A percentile compares a stretch with the other conserved stretches of the same genome.
These are phyloP conservation scores for Ophiostoma quercus DNA, from an alignment of 2,329 filamentous ascomycete genomes.

Conservation along the genomic window DNA sequence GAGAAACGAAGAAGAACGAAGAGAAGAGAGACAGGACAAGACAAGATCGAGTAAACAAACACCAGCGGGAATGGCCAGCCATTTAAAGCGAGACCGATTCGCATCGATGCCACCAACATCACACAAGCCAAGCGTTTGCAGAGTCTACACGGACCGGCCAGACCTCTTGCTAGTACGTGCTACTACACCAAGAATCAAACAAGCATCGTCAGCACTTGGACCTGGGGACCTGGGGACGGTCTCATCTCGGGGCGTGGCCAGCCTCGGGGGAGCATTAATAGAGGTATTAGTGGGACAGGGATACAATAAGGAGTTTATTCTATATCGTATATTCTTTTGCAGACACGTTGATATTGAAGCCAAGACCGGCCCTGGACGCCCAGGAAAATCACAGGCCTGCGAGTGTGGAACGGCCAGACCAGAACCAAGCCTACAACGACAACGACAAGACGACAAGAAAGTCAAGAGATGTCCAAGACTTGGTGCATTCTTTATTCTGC, in stretches of 20 bases:
- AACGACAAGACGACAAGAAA: neutral
- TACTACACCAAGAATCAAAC: neutral
- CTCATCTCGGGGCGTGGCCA: neutral
- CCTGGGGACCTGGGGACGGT: neutral
- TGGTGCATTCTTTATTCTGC: neutral
- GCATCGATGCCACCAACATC: neutral
- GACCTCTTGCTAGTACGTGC: too few relatives aligned
- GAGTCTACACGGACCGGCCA: too few relatives aligned
- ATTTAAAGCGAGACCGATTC: slow-evolving; percentile 1
- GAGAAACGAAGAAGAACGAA: neutral
- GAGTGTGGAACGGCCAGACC: too few relatives aligned
- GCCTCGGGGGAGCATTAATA: neutral
- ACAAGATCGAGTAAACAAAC: slow-evolving; percentile 1
- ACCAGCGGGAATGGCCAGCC: neutral
- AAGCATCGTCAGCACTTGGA: neutral
- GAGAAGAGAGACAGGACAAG: neutral
- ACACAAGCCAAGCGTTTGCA: too few relatives aligned
- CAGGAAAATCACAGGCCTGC: neutral
- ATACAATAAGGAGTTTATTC: neutral
- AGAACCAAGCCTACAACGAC: too few relatives aligned
- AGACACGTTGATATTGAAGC: neutral
- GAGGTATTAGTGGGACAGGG: neutral
- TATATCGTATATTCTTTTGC: too few relatives aligned
- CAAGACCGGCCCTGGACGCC: slow-evolving; percentile 9
- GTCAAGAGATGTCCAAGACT: slow-evolving; percentile 13